Evolutionary conservation across 371 early-diverging fungal genomes (phyloP).

Genomic region (Massospora cicadina): DNA sequence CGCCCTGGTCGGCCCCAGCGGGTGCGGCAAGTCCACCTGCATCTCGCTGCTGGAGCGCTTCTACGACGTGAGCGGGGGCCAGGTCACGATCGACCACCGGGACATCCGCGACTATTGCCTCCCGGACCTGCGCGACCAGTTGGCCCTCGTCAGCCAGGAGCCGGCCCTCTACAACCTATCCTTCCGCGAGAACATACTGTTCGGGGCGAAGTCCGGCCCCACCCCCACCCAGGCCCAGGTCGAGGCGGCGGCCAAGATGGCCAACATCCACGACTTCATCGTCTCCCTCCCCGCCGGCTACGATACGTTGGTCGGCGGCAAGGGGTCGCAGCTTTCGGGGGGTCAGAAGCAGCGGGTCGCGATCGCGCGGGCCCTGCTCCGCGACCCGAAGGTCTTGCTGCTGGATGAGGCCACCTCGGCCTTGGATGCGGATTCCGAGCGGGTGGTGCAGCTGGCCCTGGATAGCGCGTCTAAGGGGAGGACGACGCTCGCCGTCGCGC

Average conservation of each 20-base stretch:
- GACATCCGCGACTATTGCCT: slow-evolving; percentile 41
- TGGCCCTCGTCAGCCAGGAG: slow-evolving; percentile 80
- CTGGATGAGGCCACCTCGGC: slow-evolving; percentile 96
- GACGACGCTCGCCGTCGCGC: slow-evolving; percentile 49
- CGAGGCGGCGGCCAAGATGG: slow-evolving; percentile 32
- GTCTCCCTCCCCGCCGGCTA: slow-evolving; percentile 44
- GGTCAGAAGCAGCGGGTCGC: slow-evolving; percentile 57
- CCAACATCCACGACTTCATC: slow-evolving; percentile 69
- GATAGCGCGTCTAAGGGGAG: slow-evolving; percentile 49
- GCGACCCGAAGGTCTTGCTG: slow-evolving; percentile 67
- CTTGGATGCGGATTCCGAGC: slow-evolving; percentile 77
- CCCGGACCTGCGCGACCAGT: slow-evolving; percentile 38
- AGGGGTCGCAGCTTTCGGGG: slow-evolving; percentile 45
- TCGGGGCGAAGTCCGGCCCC: slow-evolving; percentile 20
- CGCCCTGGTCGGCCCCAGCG: slow-evolving; percentile 16
- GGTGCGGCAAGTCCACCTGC: slow-evolving; percentile 56
- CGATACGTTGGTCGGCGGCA: slow-evolving; percentile 58
- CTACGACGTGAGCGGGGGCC: slow-evolving; percentile 44
- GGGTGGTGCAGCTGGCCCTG: slow-evolving; percentile 71
- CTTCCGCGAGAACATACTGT: slow-evolving; percentile 68
- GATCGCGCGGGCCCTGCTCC: slow-evolving; percentile 53
- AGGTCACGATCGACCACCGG: slow-evolving; percentile 42
- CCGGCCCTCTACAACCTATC: slow-evolving; percentile 68
- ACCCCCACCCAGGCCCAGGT: slow-evolving; percentile 31
- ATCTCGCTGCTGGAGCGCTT: slow-evolving; percentile 46